These are phyloP conservation scores for Eucalyptus microcorys DNA, from an alignment of 345 rosid genomes.

Conservation along the genomic window DNA sequence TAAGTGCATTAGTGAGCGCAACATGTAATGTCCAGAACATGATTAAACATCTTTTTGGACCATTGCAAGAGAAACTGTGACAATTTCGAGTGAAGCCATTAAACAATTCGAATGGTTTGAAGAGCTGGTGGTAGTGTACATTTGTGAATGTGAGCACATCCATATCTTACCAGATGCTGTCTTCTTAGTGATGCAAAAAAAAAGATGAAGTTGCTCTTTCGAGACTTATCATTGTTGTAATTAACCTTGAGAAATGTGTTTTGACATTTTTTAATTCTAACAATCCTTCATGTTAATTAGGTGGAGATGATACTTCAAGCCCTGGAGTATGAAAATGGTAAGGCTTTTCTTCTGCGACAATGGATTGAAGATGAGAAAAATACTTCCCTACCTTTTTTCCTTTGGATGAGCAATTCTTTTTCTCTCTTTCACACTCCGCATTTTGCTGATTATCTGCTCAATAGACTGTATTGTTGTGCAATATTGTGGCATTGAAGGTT, in stretches of 20 bases:
- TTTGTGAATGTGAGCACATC: not conserved
- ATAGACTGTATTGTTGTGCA: not conserved
- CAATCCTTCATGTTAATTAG: slow-evolving; percentile 6
- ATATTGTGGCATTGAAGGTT: not conserved
- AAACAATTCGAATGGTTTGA: not conserved
- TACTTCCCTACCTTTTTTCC: not conserved
- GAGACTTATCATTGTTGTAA: not conserved
- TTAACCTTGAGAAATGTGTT: not conserved
- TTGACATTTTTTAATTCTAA: not conserved
- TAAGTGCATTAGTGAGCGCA: not conserved
- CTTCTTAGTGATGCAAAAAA: not conserved
- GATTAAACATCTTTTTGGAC: not conserved
- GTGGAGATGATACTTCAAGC: slow-evolving; percentile 99
- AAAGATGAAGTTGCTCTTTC: not conserved
- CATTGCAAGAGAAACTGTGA: not conserved
- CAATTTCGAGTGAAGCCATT: not conserved
- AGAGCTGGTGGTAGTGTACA: not conserved
- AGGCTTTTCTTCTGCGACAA: not conserved
- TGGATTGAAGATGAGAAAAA: not conserved
- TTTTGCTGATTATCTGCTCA: not conserved
- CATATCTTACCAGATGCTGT: not conserved
- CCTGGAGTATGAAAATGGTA: slow-evolving; percentile 85
- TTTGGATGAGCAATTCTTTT: not conserved
- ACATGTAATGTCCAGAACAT: not conserved
- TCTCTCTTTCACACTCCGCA: not conserved